These are phyloP conservation scores for Hansfordia pulvinata DNA, from an alignment of 2,329 filamentous ascomycete species.

Conservation along the genomic window DNA sequence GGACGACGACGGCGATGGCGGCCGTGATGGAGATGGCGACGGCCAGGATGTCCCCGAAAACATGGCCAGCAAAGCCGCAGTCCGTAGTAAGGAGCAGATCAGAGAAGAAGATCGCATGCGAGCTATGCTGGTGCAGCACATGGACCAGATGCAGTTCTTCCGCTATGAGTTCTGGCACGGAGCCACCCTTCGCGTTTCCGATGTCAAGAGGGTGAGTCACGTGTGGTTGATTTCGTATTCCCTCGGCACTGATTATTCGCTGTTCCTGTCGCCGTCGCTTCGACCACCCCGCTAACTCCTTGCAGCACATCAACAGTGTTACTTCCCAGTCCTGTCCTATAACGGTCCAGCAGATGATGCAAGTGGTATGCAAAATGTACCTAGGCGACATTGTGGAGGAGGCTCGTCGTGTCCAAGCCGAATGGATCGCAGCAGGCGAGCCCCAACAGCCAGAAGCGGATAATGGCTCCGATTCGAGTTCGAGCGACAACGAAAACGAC, in stretches of 20 bases:
- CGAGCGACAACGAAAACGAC: slow-evolving; percentile 17
- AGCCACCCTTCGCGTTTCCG: slow-evolving; percentile 52
- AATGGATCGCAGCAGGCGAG: slow-evolving; percentile 52
- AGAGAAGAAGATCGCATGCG: slow-evolving; percentile 43
- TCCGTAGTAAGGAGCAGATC: slow-evolving; percentile 53
- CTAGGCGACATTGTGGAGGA: slow-evolving; percentile 63
- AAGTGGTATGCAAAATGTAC: slow-evolving; percentile 63
- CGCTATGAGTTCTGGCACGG: slow-evolving; percentile 60
- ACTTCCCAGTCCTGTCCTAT: slow-evolving; percentile 66
- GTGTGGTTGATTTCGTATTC: neutral
- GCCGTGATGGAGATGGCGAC: slow-evolving; percentile 43
- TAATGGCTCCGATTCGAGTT: slow-evolving; percentile 24
- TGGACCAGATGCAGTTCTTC: slow-evolving; percentile 53
- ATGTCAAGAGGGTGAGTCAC: slow-evolving; percentile 48
- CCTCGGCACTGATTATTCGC: neutral
- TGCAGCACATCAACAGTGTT: slow-evolving; percentile 62
- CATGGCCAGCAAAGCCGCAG: slow-evolving; percentile 20
- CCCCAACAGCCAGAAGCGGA: slow-evolving; percentile 47
- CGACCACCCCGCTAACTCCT: slow-evolving; percentile 3
- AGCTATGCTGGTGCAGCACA: slow-evolving; percentile 48
- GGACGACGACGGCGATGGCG: slow-evolving; percentile 39
- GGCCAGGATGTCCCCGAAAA: slow-evolving; percentile 41
- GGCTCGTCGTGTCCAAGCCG: slow-evolving; percentile 55
- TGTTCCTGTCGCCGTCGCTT: neutral
- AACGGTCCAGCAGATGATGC: slow-evolving; percentile 63